Base-by-base conservation (phyloP, 176 grass and related monocot species). In the Panicum miliaceum region DNA sequence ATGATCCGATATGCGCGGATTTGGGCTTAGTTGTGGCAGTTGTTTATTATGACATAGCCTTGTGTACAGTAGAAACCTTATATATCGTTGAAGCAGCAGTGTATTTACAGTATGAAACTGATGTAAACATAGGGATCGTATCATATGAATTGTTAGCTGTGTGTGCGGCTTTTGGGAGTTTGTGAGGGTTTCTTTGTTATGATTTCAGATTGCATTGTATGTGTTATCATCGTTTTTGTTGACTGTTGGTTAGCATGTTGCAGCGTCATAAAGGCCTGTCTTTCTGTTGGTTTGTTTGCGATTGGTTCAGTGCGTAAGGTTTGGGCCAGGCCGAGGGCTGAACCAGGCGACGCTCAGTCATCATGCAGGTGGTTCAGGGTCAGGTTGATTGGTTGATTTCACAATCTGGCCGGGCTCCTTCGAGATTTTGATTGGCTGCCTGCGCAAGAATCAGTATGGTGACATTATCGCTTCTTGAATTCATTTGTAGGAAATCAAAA, bases 31-130 rank as follows among this genome's bases (percentile, higher is more conserved):
- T 41, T 75, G 48, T 74, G 20, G 22, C 80, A 34, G 48, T 68
- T 82, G 1, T 58, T 68, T 32, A 20, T 77, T 78, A 61, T 78
- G 40, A 22, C 68, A 58, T 67, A 68, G 50, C 5, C 38, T 46
- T 78, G 13, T 80, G 87, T 84, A 89, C 69, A 84, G 76, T 75
- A 84, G 41, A 25, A 22, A 12, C 22, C 56, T 23, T 57, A 10
- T 59, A n/a, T 12, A 5, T 25, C 56, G 9, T 59, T 59, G 20
- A 57, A n/a, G 56, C 45, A 52, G 71, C 16, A 9, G 52, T 65
- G 82, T 83, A 84, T 74, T 73, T 56, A 53, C 32, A 35, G 56
- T 72, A 18, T 53, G 56, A 10, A 86, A 51, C 22, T 68, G n/a
- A 61, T 80, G 84, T 80, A 54, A 9, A 53, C 20, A 65, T 75